phyloP scores from a whole-genome alignment of 352 stramenopile genomes.

The Phytophthora melonis region DNA sequence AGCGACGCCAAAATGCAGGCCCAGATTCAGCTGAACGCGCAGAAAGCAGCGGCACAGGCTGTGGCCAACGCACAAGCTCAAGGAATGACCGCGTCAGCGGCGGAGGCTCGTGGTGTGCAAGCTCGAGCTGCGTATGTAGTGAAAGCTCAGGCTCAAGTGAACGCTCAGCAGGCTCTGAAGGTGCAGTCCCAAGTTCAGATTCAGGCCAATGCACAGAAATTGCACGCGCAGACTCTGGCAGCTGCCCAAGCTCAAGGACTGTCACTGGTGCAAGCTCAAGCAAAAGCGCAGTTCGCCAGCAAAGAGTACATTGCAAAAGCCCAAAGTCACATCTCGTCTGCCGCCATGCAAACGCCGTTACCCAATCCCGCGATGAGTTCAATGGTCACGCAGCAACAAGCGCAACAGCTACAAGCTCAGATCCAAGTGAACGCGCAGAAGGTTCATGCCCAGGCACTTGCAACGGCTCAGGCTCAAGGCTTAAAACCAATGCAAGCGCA shows the following conservation, averaged over 20 bases:
- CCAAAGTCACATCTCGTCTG: conserved; percentile 82
- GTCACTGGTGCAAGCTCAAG: conserved; percentile 87
- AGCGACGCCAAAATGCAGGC: conserved; percentile 86
- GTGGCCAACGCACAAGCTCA: conserved; percentile 82
- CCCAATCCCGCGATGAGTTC: conserved; percentile 59
- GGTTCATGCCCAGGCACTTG: conserved; percentile 89
- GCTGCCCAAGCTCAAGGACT: conserved; percentile 87
- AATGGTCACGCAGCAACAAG: conserved; percentile 81
- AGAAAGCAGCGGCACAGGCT: conserved; percentile 85
- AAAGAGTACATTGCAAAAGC: conserved; percentile 93
- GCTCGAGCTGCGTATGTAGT: conserved; percentile 86
- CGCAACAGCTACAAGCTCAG: conserved; percentile 86
- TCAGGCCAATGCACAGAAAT: conserved; percentile 89
- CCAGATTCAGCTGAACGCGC: conserved; percentile 87
- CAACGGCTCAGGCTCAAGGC: conserved; percentile 84
- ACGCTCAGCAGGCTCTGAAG: conserved; percentile 82
- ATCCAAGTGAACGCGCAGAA: conserved; percentile 93
- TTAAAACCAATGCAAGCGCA: conserved; percentile 89
- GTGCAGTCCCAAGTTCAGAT: conserved; percentile 91
- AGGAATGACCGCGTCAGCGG: conserved; percentile 71
- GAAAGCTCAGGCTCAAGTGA: conserved; percentile 89
- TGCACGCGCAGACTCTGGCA: conserved; percentile 86
- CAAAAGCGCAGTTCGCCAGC: conserved; percentile 87
- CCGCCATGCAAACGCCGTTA: conserved; percentile 60
- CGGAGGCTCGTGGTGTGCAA: conserved; percentile 83